Evolutionary conservation across 73 alveolate species (phyloP).

Genomic region (Halteria grandinella): DNA sequence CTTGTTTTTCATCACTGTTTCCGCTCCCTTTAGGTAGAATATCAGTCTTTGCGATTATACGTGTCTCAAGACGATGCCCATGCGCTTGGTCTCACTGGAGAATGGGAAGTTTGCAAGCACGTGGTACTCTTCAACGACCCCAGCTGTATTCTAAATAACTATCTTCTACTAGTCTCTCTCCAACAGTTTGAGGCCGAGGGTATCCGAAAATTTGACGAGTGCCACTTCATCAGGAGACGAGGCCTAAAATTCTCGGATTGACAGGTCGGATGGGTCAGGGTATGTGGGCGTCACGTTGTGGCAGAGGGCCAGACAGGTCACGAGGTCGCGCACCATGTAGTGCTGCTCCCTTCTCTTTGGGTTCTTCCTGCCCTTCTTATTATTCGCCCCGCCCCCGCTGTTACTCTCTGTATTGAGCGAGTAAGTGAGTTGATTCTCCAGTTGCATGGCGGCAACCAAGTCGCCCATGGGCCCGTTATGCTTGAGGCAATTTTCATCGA

Average conservation of each 20-base stretch:
- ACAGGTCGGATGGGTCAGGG: constrained; percentile 27
- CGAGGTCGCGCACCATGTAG: constrained; percentile 71
- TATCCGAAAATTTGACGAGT: constrained; percentile 76
- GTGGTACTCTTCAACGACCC: constrained; percentile 64
- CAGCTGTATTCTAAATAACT: constrained; percentile 53
- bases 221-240: constrained; percentile 93
- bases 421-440: too few relatives aligned
- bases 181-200: constrained; percentile 60
- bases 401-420: too few relatives aligned
- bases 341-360: too few relatives aligned
- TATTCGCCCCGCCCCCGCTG: too few relatives aligned
- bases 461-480: constrained; percentile 45
- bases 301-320: constrained; percentile 69
- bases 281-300: constrained; percentile 43
- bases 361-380: too few relatives aligned
- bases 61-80: constrained; percentile 62
- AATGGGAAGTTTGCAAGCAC: constrained; percentile 78
- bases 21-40: constrained; percentile 88
- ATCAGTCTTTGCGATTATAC: constrained; percentile 65
- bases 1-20: constrained; percentile 78
- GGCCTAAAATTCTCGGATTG: constrained; percentile 69
- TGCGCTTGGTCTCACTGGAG: constrained; percentile 66
- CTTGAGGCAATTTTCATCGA: neutral
- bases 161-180: constrained; percentile 67
- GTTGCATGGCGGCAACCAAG: too few relatives aligned